phyloP scores from a whole-genome alignment of 2,329 filamentous ascomycete genomes.

The Lasiodiplodia sp. region DNA sequence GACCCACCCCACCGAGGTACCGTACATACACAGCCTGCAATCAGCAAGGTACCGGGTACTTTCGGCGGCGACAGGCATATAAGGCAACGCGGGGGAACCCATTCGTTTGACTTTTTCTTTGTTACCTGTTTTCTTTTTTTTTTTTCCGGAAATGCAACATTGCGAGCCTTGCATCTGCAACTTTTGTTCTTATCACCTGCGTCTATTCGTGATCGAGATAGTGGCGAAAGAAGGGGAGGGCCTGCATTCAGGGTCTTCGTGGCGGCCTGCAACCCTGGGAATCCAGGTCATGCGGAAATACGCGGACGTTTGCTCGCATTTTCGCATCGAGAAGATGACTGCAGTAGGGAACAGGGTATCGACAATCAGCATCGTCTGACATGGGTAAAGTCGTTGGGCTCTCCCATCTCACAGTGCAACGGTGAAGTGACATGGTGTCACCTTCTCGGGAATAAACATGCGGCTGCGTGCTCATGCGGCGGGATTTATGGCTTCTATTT shows the following conservation, averaged over 20 bases:
- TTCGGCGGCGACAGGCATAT: background rate
- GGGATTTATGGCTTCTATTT: background rate
- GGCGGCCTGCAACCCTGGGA: background rate
- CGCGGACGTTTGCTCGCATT: background rate
- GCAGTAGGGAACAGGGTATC: too few species aligned
- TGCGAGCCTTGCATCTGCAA: background rate
- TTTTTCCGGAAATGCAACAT: background rate
- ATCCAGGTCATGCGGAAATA: background rate
- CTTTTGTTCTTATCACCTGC: background rate
- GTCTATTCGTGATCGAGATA: background rate
- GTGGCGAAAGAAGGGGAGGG: background rate
- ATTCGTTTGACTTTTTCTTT: background rate
- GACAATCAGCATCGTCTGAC: too few species aligned
- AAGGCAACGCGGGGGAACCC: background rate
- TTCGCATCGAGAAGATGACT: too few species aligned
- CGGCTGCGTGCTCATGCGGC: background rate
- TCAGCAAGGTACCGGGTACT: background rate
- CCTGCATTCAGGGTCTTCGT: background rate
- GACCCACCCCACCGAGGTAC: background rate
- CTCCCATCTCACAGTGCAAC: background rate
- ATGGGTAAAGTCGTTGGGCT: background rate
- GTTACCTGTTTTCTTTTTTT: background rate
- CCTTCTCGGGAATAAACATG: background rate
- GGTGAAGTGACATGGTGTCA: background rate
- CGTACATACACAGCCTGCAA: too few species aligned